phyloP scores from a whole-genome alignment of 2,329 filamentous ascomycete genomes.

The Ascochyta fabae region DNA sequence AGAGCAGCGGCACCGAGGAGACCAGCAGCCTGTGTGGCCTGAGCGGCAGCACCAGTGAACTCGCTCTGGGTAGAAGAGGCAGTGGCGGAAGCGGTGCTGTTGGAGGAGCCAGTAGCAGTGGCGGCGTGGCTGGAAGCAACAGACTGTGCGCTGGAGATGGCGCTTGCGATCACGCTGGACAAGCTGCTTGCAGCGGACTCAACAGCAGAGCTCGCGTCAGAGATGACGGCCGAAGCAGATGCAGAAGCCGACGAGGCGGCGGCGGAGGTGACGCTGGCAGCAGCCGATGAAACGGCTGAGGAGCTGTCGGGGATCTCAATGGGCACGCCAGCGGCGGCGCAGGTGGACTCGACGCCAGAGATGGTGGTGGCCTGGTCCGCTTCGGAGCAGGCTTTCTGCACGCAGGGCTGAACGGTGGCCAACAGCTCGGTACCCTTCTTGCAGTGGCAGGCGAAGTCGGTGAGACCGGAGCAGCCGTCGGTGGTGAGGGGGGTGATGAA shows the following conservation, averaged over 20 bases:
- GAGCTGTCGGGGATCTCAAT: slow-evolving; percentile 34
- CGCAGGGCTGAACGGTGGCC: slow-evolving; percentile 54
- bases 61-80: slow-evolving; percentile 25
- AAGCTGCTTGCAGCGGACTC: slow-evolving; percentile 4
- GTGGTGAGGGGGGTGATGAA: slow-evolving; percentile 51
- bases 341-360: slow-evolving; percentile 40
- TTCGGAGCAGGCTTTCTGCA: slow-evolving; percentile 51
- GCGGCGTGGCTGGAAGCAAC: slow-evolving; percentile 6
- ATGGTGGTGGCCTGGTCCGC: slow-evolving; percentile 47
- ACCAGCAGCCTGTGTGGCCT: slow-evolving; percentile 42
- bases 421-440: slow-evolving; percentile 53
- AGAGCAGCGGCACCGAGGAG: slow-evolving; percentile 45
- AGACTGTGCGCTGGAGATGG: slow-evolving; percentile 5
- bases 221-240: slow-evolving; percentile 12
- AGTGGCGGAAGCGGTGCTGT: slow-evolving; percentile 27
- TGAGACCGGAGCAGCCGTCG: slow-evolving; percentile 55
- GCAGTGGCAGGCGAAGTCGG: slow-evolving; percentile 56
- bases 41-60: slow-evolving; percentile 46
- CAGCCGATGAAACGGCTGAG: slow-evolving; percentile 20
- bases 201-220: slow-evolving; percentile 10
- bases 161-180: slow-evolving; percentile 15
- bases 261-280: slow-evolving; percentile 16
- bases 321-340: slow-evolving; percentile 39
- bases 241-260: not conserved
- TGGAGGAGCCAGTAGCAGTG: slow-evolving; percentile 25